Percentiles rank a stretch among this genome's conserved stretches.
phyloP scores from a whole-genome alignment of 2,329 filamentous ascomycete genomes.

The Calonectria pseudoreteaudii region DNA sequence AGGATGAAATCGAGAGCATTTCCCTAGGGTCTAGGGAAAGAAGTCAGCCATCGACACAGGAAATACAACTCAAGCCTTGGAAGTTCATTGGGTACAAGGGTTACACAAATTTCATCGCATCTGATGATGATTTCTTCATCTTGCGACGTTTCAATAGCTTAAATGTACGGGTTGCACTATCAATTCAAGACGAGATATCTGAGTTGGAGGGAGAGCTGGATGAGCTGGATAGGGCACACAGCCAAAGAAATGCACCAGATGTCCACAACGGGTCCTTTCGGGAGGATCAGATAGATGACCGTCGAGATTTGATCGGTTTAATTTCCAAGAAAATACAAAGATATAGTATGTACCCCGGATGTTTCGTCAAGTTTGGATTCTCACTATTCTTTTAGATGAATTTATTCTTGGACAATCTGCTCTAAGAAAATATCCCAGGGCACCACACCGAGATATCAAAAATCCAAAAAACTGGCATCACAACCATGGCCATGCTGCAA shows the following conservation, averaged over 20 bases:
- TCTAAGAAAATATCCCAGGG: conserved; percentile 28
- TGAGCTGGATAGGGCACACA: conserved; percentile 40
- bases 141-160: conserved; percentile 48
- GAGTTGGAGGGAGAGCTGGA: conserved; percentile 45
- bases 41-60: background rate
- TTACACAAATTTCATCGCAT: conserved; percentile 44
- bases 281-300: conserved; percentile 35
- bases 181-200: conserved; percentile 49
- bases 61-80: conserved; percentile 40
- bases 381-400: conserved; percentile 29
- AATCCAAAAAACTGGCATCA: conserved; percentile 40
- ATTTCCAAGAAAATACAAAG: conserved; percentile 29
- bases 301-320: conserved; percentile 25
- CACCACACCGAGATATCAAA: conserved; percentile 37
- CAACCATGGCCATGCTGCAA: conserved; percentile 28
- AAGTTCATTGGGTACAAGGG: conserved; percentile 46
- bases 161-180: conserved; percentile 45
- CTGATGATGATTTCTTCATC: conserved; percentile 47
- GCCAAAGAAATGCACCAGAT: conserved; percentile 27
- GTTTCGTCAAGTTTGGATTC: background rate
- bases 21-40: background rate
- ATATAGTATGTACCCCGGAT: conserved; percentile 38
- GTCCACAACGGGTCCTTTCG: conserved; percentile 45
- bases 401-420: conserved; percentile 41
- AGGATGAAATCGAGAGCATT: background rate